These are phyloP conservation scores for Penicillium malachiteum DNA, from an alignment of 495 filamentous ascomycete genomes.

Conservation along the genomic window DNA sequence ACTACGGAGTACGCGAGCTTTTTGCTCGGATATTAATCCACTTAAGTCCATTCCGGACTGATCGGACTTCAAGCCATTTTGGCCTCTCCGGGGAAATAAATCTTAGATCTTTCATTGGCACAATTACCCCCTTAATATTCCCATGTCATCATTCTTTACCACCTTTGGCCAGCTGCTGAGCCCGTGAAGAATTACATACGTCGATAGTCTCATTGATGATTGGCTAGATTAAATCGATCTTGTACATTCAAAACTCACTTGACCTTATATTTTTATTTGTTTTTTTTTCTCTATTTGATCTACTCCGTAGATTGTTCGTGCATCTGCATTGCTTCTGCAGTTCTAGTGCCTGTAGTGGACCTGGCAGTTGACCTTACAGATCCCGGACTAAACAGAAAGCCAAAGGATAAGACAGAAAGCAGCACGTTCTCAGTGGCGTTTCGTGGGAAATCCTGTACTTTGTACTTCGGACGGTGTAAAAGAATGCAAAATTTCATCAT, in stretches of 20 bases:
- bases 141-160: background rate
- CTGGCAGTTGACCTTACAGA: background rate
- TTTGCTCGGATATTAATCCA: slow-evolving; percentile 14
- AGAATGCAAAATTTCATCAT: too few relatives aligned
- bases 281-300: background rate
- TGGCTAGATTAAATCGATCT: slow-evolving; percentile 2
- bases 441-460: background rate
- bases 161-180: background rate
- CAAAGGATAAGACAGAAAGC: background rate
- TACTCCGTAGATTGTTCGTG: too few relatives aligned
- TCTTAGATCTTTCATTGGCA: background rate
- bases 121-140: background rate
- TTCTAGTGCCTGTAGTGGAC: background rate
- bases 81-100: background rate
- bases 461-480: too few relatives aligned
- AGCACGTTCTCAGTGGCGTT: background rate
- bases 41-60: slow-evolving; percentile 7
- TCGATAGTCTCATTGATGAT: background rate
- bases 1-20: background rate
- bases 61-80: slow-evolving; percentile 21
- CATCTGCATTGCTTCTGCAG: background rate
- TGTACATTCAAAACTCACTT: background rate
- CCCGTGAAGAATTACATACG: background rate
- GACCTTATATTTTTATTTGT: background rate
- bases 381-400: background rate